Percentiles rank a stretch among this genome's conserved stretches.
Conservation (phyloP, 169 alveolate species). For the Cryptosporidium canis region DNA sequence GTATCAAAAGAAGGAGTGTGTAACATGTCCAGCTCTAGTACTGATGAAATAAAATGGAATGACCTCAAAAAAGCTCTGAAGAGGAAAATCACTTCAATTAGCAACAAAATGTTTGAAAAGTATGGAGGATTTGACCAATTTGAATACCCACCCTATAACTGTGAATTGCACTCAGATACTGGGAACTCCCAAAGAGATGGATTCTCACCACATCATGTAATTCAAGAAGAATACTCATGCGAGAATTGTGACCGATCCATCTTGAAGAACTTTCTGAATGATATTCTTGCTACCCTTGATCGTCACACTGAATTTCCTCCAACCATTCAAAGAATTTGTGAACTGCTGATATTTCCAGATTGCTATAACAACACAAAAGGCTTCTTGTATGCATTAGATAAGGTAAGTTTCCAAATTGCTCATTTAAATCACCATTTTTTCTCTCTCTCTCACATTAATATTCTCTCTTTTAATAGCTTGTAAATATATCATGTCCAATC, state of each 20-base stretch:
- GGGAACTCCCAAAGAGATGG: not conserved
- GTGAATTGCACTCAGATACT: not conserved
- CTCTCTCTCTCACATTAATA: not conserved
- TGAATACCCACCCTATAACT: slow-evolving; percentile 15
- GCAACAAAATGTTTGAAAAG: slow-evolving; percentile 38
- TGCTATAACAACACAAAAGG: slow-evolving; percentile 61
- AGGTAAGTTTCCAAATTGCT: slow-evolving; percentile 34
- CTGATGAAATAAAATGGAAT: not conserved
- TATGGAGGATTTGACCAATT: slow-evolving; percentile 44
- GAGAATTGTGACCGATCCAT: not conserved
- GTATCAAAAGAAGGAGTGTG: slow-evolving; percentile 4
- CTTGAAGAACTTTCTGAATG: slow-evolving; percentile 5
- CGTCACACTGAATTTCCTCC: slow-evolving; percentile 52
- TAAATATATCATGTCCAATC: slow-evolving; percentile 46
- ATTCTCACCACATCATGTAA: not conserved
- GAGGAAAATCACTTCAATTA: not conserved
- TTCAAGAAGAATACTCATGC: not conserved
- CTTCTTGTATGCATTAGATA: slow-evolving; percentile 45
- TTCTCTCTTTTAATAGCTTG: slow-evolving; percentile 2
- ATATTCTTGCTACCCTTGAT: slow-evolving; percentile 19
- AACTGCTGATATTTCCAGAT: slow-evolving; percentile 20
- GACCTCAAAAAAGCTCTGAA: not conserved
- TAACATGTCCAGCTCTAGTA: not conserved
- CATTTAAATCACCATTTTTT: not conserved
- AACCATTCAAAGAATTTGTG: slow-evolving; percentile 66